These are phyloP conservation scores for Penicillium sp. DNA, from an alignment of 2,329 filamentous ascomycete genomes.

Conservation along the genomic window DNA sequence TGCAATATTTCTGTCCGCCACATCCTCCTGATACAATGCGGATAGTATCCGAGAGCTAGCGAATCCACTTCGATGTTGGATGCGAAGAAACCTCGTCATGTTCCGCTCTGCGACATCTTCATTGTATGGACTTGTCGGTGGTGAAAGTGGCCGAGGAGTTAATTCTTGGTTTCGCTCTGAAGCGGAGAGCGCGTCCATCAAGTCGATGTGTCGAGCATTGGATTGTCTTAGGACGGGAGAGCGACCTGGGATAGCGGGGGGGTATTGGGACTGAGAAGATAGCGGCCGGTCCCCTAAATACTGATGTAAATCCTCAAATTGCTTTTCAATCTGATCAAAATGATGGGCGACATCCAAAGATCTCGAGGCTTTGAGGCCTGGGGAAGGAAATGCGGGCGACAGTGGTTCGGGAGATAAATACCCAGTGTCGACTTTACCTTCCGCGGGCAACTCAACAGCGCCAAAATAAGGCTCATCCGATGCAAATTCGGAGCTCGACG, in stretches of 20 bases:
- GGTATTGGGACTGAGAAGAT: conserved; percentile 27
- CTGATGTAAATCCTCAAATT: conserved; percentile 41
- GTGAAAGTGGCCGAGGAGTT: conserved; percentile 23
- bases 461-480: conserved; percentile 10
- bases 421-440: conserved; percentile 8
- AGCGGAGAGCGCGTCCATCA: conserved; percentile 41
- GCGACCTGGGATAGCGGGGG: conserved; percentile 24
- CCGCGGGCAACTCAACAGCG: conserved; percentile 10
- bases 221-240: conserved; percentile 20
- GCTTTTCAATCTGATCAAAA: conserved; percentile 40
- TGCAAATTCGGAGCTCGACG: conserved; percentile 11
- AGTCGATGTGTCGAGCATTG: conserved; percentile 39
- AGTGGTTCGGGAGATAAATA: conserved; percentile 8
- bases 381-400: conserved; percentile 14
- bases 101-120: conserved; percentile 47
- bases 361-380: conserved; percentile 16
- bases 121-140: conserved; percentile 39
- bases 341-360: conserved; percentile 30
- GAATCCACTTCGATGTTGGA: conserved; percentile 25
- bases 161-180: conserved; percentile 30
- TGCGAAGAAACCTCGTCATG: conserved; percentile 35
- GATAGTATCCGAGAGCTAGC: conserved; percentile 35
- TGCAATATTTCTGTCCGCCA: conserved; percentile 42
- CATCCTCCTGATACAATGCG: conserved; percentile 42
- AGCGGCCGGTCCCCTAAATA: conserved; percentile 30